Percentiles rank a stretch among this genome's conserved stretches.
phyloP scores from a whole-genome alignment of 83 land plant genomes.

The Picea mariana region DNA sequence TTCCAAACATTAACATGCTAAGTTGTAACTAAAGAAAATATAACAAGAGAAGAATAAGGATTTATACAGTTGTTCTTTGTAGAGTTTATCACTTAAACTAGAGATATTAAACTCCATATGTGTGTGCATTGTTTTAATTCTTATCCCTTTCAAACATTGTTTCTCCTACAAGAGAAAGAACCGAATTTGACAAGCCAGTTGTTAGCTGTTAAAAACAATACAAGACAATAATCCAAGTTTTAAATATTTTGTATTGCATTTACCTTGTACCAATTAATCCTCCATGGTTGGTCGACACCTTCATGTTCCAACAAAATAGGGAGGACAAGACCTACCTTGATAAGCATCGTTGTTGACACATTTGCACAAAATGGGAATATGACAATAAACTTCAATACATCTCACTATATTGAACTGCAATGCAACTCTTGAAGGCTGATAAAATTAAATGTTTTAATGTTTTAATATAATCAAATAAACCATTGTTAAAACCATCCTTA shows the following conservation, averaged over 20 bases:
- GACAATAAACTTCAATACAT: background rate
- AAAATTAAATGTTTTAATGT: background rate
- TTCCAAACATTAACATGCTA: background rate
- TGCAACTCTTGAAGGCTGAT: background rate
- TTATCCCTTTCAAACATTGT: conserved; percentile 63
- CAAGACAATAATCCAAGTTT: too few species aligned
- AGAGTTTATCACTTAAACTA: conserved; percentile 53
- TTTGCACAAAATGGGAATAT: conserved; percentile 27
- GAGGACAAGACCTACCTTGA: conserved; percentile 49
- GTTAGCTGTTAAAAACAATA: too few species aligned
- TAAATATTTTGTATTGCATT: background rate
- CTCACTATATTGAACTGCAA: background rate
- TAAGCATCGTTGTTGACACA: conserved; percentile 80
- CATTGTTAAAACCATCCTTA: too few species aligned
- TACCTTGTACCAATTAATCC: conserved; percentile 68
- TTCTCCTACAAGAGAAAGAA: too few species aligned
- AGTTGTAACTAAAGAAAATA: background rate
- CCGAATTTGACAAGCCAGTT: too few species aligned
- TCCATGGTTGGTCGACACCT: conserved; percentile 30
- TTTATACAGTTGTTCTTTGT: conserved; percentile 43
- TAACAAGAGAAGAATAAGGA: background rate
- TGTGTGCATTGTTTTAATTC: conserved; percentile 33
- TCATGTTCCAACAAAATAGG: conserved; percentile 57
- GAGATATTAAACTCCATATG: conserved; percentile 52
- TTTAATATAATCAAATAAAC: background rate